Conservation (phyloP, 129 eudicot genomes). For the Apium graveolens region DNA sequence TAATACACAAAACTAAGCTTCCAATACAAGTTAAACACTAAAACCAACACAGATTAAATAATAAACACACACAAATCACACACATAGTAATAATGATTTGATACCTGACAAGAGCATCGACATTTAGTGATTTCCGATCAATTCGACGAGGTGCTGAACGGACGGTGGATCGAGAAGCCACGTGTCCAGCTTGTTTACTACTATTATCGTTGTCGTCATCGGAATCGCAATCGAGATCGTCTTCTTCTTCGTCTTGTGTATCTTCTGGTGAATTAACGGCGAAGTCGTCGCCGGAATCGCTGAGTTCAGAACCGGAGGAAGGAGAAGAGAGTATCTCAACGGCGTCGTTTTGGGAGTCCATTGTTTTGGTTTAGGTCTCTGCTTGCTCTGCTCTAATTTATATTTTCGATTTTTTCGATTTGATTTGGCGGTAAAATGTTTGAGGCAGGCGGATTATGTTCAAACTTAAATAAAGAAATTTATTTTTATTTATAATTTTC, state of each 20-base stretch:
- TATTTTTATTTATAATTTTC: too few species aligned
- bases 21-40: neutral
- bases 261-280: slow-evolving; percentile 26
- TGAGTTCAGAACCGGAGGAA: slow-evolving; percentile 33
- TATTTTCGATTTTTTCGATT: neutral
- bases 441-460: too few species aligned
- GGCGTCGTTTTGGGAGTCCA: slow-evolving; percentile 18
- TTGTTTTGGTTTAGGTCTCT: neutral
- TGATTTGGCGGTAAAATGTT: neutral
- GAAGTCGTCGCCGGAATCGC: slow-evolving; percentile 56
- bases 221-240: slow-evolving; percentile 14
- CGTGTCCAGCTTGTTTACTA: neutral
- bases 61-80: neutral
- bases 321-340: slow-evolving; percentile 37
- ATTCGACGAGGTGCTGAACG: slow-evolving; percentile 16
- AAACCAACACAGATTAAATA: too few species aligned
- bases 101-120: slow-evolving; percentile 79
- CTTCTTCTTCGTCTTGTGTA: slow-evolving; percentile 21
- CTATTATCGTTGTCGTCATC: slow-evolving; percentile 11
- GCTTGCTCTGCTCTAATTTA: neutral
- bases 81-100: neutral
- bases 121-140: slow-evolving; percentile 52
- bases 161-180: slow-evolving; percentile 6
- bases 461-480: too few species aligned
- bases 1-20: neutral